A percentile compares a stretch with the other conserved stretches of the same genome.
Evolutionary conservation across 2,329 filamentous ascomycete species (phyloP).

Genomic region (Hypomyces perniciosus): DNA sequence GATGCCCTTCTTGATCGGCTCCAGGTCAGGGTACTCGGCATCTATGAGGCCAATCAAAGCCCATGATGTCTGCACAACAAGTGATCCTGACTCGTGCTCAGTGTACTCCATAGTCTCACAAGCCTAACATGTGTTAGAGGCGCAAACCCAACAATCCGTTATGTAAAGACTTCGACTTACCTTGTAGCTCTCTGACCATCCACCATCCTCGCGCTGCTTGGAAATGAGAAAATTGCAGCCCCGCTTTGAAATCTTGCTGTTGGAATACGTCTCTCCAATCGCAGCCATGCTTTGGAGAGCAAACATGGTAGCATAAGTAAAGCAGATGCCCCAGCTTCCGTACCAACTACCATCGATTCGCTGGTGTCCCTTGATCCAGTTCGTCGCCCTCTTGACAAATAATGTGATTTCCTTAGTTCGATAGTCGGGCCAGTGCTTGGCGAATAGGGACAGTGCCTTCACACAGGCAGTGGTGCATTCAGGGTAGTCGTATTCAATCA

Average conservation of each 20-base stretch:
- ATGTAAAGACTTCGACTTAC: constrained; percentile 32
- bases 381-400: constrained; percentile 68
- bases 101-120: constrained; percentile 72
- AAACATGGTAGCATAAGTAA: constrained; percentile 96
- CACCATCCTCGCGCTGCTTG: constrained; percentile 81
- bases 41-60: constrained; percentile 76
- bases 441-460: constrained; percentile 78
- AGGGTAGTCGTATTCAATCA: constrained; percentile 98
- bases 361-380: constrained; percentile 78
- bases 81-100: constrained; percentile 68
- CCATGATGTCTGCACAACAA: constrained; percentile 95
- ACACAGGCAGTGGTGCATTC: constrained; percentile 96
- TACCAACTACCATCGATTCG: constrained; percentile 89
- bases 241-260: constrained; percentile 61
- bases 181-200: constrained; percentile 93
- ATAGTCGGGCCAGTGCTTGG: constrained; percentile 74
- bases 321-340: constrained; percentile 96
- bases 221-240: constrained; percentile 83
- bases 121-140: constrained; percentile 40
- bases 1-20: constrained; percentile 67
- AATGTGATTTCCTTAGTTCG: constrained; percentile 65
- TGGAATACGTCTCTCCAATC: constrained; percentile 75
- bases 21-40: constrained; percentile 70
- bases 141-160: background rate
- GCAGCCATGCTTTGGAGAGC: constrained; percentile 79